Evolutionary conservation across 352 stramenopile genomes (phyloP), one percentile per base, ranked within the genome.

Genomic region (Phytophthora crassamura): DNA sequence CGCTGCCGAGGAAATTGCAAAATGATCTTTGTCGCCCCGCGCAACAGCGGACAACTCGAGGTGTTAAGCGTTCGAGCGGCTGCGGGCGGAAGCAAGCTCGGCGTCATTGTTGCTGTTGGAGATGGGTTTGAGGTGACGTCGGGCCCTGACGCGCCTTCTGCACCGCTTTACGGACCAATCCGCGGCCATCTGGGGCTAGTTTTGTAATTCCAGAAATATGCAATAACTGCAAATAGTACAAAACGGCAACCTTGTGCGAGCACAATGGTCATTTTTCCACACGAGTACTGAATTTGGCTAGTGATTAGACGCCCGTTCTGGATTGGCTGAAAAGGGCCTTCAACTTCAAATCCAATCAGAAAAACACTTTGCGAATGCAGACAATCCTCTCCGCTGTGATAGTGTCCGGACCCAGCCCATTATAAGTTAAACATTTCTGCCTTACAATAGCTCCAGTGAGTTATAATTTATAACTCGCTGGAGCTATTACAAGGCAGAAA

Each of bases 301-400:
- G 42, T 70, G 62, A 70, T 70, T 70, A 52, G 62, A 65, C 62
- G 62, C 22, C 48, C 34, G 45, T 55, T 36, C 35, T n/a, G 48
- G 45, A 60, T 60, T 59, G 48, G 49, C 7, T 59, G 22, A 22
- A 35, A 32, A 43, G 15, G 11, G 35, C 28, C 53, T 69, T 65
- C 61, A 69, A 69, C 53, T 55, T 69, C 45, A 55, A 64, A 57
- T 56, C 59, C n/a, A n/a, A n/a, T n/a, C n/a, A n/a, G n/a, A n/a
- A n/a, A n/a, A n/a, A n/a, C n/a, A n/a, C n/a, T n/a, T n/a, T n/a
- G n/a, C n/a, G n/a, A n/a, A n/a, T n/a, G n/a, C n/a, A n/a, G n/a
- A n/a, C n/a, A n/a, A n/a, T n/a, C n/a, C n/a, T n/a, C n/a, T n/a
- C n/a, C n/a, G n/a, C n/a, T n/a, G n/a, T n/a, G n/a, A n/a, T n/a